A percentile compares a stretch with the other conserved stretches of the same genome.
Conservation (phyloP, 306 rosid genomes). For the Benincasa hispida region DNA sequence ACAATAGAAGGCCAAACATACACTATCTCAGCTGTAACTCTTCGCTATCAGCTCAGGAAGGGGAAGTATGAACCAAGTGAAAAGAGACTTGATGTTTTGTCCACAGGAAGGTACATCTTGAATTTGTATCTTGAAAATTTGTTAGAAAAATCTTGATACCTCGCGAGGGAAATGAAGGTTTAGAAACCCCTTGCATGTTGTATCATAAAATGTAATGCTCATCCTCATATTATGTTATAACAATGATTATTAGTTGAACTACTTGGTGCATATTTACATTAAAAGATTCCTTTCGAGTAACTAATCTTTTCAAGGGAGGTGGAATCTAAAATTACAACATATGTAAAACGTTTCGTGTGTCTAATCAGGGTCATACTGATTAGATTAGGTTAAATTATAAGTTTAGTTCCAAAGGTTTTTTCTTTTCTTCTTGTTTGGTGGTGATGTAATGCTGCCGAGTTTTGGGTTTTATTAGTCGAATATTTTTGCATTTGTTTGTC, state of each 20-base stretch:
- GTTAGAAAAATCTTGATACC: constrained; percentile 66
- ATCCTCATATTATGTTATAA: neutral
- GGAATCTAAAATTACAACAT: no score
- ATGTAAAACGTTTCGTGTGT: no score
- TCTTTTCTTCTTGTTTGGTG: no score
- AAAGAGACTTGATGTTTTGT: constrained; percentile 86
- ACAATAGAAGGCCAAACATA: constrained; percentile 77
- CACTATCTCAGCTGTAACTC: constrained; percentile 78
- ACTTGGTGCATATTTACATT: neutral
- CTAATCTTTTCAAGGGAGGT: no score
- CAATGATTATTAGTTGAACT: neutral
- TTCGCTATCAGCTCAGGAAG: constrained; percentile 82
- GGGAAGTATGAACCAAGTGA: constrained; percentile 90
- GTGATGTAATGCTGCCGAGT: no score
- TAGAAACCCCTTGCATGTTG: neutral
- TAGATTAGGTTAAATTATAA: no score
- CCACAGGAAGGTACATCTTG: constrained; percentile 81
- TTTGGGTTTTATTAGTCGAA: no score
- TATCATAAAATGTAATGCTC: neutral
- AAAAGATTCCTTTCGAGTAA: no score
- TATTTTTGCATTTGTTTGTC: no score
- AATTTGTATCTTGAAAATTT: constrained; percentile 65
- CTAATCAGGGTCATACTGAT: no score
- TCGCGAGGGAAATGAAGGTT: neutral
- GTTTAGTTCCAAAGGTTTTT: no score